phyloP scores from a whole-genome alignment of 202 grass and related monocot species.

The Zizania palustris region DNA sequence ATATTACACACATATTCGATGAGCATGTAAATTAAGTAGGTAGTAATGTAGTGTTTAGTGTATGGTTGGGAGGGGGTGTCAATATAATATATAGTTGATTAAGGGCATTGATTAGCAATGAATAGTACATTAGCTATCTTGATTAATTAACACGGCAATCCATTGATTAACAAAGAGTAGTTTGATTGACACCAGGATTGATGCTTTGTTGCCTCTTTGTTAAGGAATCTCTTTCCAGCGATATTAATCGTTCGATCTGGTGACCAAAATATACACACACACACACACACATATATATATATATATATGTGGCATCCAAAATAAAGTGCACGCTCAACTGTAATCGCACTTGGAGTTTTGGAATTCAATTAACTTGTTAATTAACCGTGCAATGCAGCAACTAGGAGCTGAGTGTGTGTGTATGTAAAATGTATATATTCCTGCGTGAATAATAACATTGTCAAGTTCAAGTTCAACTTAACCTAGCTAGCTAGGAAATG shows the following conservation, averaged over 20 bases:
- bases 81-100: neutral
- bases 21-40: conserved; percentile 11
- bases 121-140: conserved; percentile 15
- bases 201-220: conserved; percentile 17
- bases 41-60: neutral
- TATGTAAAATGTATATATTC: too few relatives aligned
- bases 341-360: neutral
- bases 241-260: neutral
- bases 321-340: neutral
- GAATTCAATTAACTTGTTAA: neutral
- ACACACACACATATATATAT: too few relatives aligned
- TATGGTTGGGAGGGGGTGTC: neutral
- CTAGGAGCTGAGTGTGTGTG: too few relatives aligned
- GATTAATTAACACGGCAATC: conserved; percentile 29
- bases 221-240: conserved; percentile 16
- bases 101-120: conserved; percentile 18
- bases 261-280: neutral
- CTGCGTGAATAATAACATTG: too few relatives aligned
- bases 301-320: neutral
- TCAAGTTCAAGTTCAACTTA: too few relatives aligned
- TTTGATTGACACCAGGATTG: neutral
- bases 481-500: too few relatives aligned
- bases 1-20: neutral
- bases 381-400: too few relatives aligned
- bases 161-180: conserved; percentile 32